Conservation (phyloP, 2,329 filamentous ascomycete genomes). For the Emergomyces orientalis region DNA sequence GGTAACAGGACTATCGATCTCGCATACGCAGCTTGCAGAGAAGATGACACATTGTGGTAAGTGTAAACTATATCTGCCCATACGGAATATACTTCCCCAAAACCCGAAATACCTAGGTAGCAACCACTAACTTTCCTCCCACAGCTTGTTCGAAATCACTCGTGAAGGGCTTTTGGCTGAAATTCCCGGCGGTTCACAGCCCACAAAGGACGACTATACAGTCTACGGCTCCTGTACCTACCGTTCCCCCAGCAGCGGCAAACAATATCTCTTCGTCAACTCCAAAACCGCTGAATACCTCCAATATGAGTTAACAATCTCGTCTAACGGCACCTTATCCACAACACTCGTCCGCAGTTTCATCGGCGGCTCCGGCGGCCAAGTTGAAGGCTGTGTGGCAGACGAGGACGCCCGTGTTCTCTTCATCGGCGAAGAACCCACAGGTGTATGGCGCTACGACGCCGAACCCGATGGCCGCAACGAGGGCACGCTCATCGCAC, state of each 20-base stretch:
- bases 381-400: constrained; percentile 47
- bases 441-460: constrained; percentile 45
- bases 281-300: constrained; percentile 47
- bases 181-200: constrained; percentile 41
- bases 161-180: constrained; percentile 37
- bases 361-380: constrained; percentile 42
- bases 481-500: constrained; percentile 31
- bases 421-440: constrained; percentile 45
- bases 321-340: constrained; percentile 34
- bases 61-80: constrained; percentile 13
- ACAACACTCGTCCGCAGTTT: constrained; percentile 45
- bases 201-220: constrained; percentile 37
- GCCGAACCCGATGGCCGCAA: constrained; percentile 41
- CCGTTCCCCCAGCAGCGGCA: constrained; percentile 39
- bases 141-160: constrained; percentile 44
- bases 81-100: not conserved
- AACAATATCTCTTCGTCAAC: constrained; percentile 48
- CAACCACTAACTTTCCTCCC: not conserved
- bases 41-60: constrained; percentile 46
- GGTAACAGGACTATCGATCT: constrained; percentile 41
- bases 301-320: constrained; percentile 43
- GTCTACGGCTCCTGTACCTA: constrained; percentile 48
- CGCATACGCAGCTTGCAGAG: constrained; percentile 44
- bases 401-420: constrained; percentile 45
- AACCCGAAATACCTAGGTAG: not conserved